Percentiles rank a stretch among this genome's conserved stretches.
Evolutionary conservation across 768 basidiomycete species (phyloP).

Genomic region (Fomitopsis pulvina): DNA sequence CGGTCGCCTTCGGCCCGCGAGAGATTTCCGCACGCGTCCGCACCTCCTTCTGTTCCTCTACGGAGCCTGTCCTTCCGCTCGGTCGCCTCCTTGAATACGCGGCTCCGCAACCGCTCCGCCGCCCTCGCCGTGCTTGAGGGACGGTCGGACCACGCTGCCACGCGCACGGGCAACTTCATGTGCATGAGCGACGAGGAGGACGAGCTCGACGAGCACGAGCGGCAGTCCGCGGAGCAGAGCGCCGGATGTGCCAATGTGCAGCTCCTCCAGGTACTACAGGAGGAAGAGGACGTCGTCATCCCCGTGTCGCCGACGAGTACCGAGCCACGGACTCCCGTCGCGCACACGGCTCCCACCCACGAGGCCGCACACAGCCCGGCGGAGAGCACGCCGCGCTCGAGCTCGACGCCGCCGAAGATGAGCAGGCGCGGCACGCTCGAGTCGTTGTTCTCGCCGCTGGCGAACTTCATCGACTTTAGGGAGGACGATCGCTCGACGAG

Average conservation of each 20-base stretch:
- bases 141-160: conserved; percentile 19
- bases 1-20: conserved; percentile 20
- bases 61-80: conserved; percentile 24
- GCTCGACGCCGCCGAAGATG: conserved; percentile 16
- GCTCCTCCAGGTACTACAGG: conserved; percentile 22
- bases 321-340: conserved; percentile 10
- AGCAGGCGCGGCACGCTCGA: conserved; percentile 38
- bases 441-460: conserved; percentile 45
- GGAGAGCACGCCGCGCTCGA: neutral
- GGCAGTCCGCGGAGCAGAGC: conserved; percentile 15
- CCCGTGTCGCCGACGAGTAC: conserved; percentile 9
- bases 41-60: conserved; percentile 8
- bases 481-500: conserved; percentile 38
- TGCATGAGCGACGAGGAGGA: conserved; percentile 62
- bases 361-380: neutral
- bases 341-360: conserved; percentile 5
- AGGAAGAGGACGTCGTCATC: conserved; percentile 23
- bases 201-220: conserved; percentile 39
- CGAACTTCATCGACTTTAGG: conserved; percentile 60
- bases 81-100: conserved; percentile 38
- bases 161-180: conserved; percentile 49
- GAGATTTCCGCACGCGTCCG: conserved; percentile 27
- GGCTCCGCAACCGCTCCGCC: conserved; percentile 44
- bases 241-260: conserved; percentile 26
- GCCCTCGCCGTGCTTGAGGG: conserved; percentile 66